These are phyloP conservation scores for Aphanomyces invadans DNA, from an alignment of 352 stramenopile genomes.

Conservation along the genomic window DNA sequence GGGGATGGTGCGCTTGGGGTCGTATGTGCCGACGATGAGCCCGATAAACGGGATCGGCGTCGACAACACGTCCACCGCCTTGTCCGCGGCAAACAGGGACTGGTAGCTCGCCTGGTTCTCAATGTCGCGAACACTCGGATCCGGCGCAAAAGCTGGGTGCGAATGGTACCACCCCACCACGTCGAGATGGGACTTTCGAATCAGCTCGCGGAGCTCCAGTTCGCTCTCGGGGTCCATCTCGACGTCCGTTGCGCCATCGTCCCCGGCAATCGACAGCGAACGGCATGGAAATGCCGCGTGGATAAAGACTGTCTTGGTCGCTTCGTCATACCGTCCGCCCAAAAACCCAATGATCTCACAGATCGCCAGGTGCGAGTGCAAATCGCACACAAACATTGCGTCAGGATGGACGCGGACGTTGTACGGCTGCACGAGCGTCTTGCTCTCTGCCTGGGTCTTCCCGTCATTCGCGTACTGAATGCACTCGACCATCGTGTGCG, in stretches of 20 bases:
- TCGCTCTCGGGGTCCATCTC: slow-evolving; percentile 92
- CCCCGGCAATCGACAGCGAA: slow-evolving; percentile 78
- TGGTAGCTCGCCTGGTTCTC: slow-evolving; percentile 93
- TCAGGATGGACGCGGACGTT: slow-evolving; percentile 84
- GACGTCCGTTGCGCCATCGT: slow-evolving; percentile 89
- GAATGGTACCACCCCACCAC: slow-evolving; percentile 95
- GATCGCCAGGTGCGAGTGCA: slow-evolving; percentile 89
- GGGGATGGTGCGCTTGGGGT: slow-evolving; percentile 60
- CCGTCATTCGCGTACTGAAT: slow-evolving; percentile 44
- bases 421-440: slow-evolving; percentile 66
- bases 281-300: slow-evolving; percentile 91
- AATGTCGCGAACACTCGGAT: slow-evolving; percentile 90
- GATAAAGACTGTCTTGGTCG: slow-evolving; percentile 81
- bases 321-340: slow-evolving; percentile 82
- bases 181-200: slow-evolving; percentile 79
- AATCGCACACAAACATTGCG: slow-evolving; percentile 84
- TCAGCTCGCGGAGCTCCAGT: slow-evolving; percentile 86
- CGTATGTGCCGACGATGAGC: slow-evolving; percentile 91
- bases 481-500: slow-evolving; percentile 83
- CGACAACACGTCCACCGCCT: no score
- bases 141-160: slow-evolving; percentile 88
- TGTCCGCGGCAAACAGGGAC: slow-evolving; percentile 84
- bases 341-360: slow-evolving; percentile 94
- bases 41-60: slow-evolving; percentile 85
- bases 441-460: slow-evolving; percentile 7